These are phyloP conservation scores for Saturnispora quitensis DNA, from an alignment of 805 yeast genomes.

Conservation along the genomic window DNA sequence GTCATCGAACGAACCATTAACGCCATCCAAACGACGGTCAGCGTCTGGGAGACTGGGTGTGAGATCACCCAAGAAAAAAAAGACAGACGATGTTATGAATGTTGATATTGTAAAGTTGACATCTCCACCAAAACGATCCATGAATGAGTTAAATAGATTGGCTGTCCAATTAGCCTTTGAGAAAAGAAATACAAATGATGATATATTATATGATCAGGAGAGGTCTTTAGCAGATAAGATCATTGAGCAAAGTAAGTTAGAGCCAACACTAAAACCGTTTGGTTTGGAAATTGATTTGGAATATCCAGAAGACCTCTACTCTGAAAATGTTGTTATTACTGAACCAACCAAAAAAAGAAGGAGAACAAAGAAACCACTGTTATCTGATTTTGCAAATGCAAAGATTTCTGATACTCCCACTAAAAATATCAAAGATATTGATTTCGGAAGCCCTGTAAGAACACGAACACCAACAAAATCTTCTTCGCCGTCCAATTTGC, in stretches of 20 bases:
- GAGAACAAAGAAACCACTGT: neutral
- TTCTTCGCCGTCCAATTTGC: neutral
- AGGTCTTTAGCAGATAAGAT: constrained; percentile 38
- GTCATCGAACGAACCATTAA: neutral
- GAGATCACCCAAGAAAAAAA: constrained; percentile 30
- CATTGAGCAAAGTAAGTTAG: constrained; percentile 29
- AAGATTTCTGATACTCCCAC: neutral
- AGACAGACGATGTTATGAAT: constrained; percentile 18
- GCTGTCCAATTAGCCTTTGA: constrained; percentile 42
- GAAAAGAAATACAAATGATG: constrained; percentile 15
- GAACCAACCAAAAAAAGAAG: neutral
- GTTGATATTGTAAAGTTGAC: constrained; percentile 34
- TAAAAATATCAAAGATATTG: neutral
- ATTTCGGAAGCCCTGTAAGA: neutral
- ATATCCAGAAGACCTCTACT: constrained; percentile 6
- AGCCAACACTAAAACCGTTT: constrained; percentile 16
- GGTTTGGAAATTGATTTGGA: constrained; percentile 15
- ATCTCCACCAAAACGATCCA: constrained; percentile 34
- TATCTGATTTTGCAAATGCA: neutral
- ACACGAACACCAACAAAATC: neutral
- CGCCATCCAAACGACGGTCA: constrained; percentile 2
- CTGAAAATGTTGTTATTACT: neutral
- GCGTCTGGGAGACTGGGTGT: constrained; percentile 16
- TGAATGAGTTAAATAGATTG: constrained; percentile 33
- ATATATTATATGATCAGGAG: constrained; percentile 33